A percentile compares a stretch with the other conserved stretches of the same genome.
These are phyloP conservation scores for Amylocarpus encephaloides DNA, from an alignment of 2,329 filamentous ascomycete genomes.

Conservation along the genomic window DNA sequence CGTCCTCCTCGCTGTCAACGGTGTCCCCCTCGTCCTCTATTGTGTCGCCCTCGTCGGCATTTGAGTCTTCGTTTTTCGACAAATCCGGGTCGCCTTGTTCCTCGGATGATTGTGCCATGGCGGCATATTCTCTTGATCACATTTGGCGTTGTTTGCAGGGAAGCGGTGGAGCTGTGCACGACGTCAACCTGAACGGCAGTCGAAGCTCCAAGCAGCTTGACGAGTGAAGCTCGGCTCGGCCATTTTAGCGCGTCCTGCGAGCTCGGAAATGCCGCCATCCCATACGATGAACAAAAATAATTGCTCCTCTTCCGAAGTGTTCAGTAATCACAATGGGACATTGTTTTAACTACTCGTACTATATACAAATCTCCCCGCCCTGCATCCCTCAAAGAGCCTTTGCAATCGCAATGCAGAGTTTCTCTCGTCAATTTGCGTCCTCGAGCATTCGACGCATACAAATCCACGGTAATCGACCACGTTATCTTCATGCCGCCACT, in stretches of 20 bases:
- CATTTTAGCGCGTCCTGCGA: too few species aligned
- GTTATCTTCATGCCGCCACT: constrained; percentile 43
- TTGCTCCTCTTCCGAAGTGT: neutral
- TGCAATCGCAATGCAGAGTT: constrained; percentile 20
- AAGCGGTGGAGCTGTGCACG: constrained; percentile 7
- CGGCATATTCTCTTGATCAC: constrained; percentile 26
- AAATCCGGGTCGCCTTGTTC: constrained; percentile 25
- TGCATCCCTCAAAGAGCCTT: neutral
- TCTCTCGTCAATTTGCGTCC: constrained; percentile 17
- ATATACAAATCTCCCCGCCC: neutral
- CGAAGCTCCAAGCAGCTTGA: neutral
- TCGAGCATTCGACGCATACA: constrained; percentile 14
- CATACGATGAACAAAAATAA: neutral
- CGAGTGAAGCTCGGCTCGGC: neutral
- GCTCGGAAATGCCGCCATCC: neutral
- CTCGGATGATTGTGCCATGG: constrained; percentile 29
- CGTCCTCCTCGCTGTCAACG: constrained; percentile 45
- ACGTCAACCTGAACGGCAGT: constrained; percentile 18
- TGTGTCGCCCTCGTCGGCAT: constrained; percentile 17
- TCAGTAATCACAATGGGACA: neutral
- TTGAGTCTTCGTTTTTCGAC: constrained; percentile 18
- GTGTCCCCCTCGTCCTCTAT: constrained; percentile 25
- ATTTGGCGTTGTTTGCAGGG: constrained; percentile 28
- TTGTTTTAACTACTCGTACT: neutral
- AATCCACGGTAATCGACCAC: constrained; percentile 16